Evolutionary conservation across 495 filamentous ascomycete species (phyloP), one percentile per base, ranked within the genome.

Genomic region (Penicillium coprophilum): DNA sequence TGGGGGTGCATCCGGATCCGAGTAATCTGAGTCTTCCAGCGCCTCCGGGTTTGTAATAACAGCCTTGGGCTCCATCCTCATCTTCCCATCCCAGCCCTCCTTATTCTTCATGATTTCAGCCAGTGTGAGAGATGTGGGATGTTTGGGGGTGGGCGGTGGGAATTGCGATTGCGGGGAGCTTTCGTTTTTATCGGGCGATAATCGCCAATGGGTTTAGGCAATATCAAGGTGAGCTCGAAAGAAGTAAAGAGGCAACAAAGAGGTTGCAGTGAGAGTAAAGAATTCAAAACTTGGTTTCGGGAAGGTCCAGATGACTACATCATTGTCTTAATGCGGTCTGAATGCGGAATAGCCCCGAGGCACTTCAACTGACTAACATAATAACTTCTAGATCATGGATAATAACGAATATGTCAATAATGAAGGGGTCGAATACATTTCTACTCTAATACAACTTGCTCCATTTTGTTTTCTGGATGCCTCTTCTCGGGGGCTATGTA

Each of bases 1-100:
- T 0, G 86, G 85, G 40, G 85, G 75, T 15, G 89, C 88, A 59
- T 93, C 87, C 44, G 91, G 88, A 63, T 94, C 89, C 13, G 89
- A 92, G 61, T 93, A 89, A 41, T 94, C 91, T 1, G 89, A 85
- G 60, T 95, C 91, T 36, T 86, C 86, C 27, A 91, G 68, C 17
- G 88, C 86, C 64, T 93, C 90, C 15, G 88, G 87, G 63, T 94
- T 92, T 6, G 77, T 77, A 19, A 86, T 72, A 20, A 82, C 78
- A 7, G 87, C 80, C 40, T 82, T 80, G 40, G 72, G 82, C 58
- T 85, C 87, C 49, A 87, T 83, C 15, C 92, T 80, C 49, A 96
- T 80, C 73, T 97, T 97, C 50, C 92, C 92, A 74, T 96, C 92
- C 92, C 92, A 97, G 51, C 92, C 92, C 65, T 87, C 90, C 70